phyloP scores from a whole-genome alignment of 805 yeast species.

The Yarrowia sp. region DNA sequence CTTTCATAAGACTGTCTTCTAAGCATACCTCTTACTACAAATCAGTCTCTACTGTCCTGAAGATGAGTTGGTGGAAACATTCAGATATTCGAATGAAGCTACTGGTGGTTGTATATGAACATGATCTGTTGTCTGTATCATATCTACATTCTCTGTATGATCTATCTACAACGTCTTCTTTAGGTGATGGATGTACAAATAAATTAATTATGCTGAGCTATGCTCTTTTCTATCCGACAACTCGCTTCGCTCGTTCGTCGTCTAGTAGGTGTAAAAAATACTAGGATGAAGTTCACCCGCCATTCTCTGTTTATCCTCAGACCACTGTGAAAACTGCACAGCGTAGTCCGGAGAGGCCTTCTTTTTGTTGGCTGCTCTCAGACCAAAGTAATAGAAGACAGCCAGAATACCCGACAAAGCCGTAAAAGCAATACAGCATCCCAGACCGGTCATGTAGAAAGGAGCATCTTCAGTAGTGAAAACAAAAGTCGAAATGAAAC shows the following conservation, averaged over 20 bases:
- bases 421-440: conserved; percentile 50
- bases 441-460: conserved; percentile 54
- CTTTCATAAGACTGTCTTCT: too few relatives aligned
- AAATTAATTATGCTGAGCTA: neutral
- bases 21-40: too few relatives aligned
- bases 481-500: conserved; percentile 60
- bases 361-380: conserved; percentile 36
- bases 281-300: conserved; percentile 40
- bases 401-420: conserved; percentile 44
- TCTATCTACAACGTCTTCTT: too few relatives aligned
- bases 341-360: conserved; percentile 31
- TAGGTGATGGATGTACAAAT: neutral
- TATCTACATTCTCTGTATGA: too few relatives aligned
- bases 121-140: too few relatives aligned
- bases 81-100: too few relatives aligned
- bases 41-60: too few relatives aligned
- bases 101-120: too few relatives aligned
- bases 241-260: neutral
- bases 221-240: neutral
- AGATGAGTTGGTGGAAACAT: too few relatives aligned
- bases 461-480: conserved; percentile 59
- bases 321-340: conserved; percentile 1
- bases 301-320: conserved; percentile 30
- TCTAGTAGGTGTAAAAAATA: conserved; percentile 37
- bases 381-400: conserved; percentile 40